Percentiles rank a stretch among this genome's conserved stretches.
These are phyloP conservation scores for Vitis hybrid DNA, from an alignment of 177 flowering plant species.

Conservation along the genomic window DNA sequence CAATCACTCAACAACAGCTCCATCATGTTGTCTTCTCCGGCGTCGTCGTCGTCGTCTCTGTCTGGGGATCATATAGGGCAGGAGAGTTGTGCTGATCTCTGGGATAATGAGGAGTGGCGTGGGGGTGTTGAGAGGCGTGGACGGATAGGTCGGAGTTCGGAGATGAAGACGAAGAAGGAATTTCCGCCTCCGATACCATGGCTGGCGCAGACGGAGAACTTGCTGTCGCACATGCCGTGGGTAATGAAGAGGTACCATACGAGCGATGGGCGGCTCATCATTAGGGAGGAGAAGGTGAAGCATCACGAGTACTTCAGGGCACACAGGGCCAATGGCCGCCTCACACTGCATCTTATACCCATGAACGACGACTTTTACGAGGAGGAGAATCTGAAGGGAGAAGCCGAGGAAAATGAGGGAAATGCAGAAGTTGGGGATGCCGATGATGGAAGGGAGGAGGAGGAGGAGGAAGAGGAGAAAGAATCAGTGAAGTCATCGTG, in stretches of 20 bases:
- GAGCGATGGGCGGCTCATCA: constrained; percentile 48
- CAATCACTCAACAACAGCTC: not conserved
- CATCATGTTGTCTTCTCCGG: not conserved
- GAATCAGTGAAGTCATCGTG: not conserved
- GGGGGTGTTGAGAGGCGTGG: not conserved
- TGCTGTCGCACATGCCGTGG: constrained; percentile 50
- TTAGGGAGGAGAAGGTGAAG: constrained; percentile 42
- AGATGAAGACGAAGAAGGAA: constrained; percentile 17
- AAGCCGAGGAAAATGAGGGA: not conserved
- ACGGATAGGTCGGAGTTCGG: constrained; percentile 2
- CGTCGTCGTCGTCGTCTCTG: constrained; percentile 7
- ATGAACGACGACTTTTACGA: constrained; percentile 19
- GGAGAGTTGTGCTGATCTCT: constrained; percentile 37
- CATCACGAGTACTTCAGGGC: constrained; percentile 54
- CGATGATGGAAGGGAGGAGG: constrained; percentile 4
- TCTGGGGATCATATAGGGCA: constrained; percentile 37
- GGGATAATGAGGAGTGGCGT: not conserved
- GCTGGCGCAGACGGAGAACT: constrained; percentile 44
- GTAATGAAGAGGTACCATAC: constrained; percentile 35
- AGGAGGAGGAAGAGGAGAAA: constrained; percentile 5
- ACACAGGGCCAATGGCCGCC: constrained; percentile 46
- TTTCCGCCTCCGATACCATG: constrained; percentile 56
- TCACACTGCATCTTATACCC: constrained; percentile 44
- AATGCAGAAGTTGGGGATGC: not conserved
- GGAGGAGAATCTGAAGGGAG: too few relatives aligned